Base-by-base conservation (phyloP, 208 protist genomes). In the Leishmania lainsoni region DNA sequence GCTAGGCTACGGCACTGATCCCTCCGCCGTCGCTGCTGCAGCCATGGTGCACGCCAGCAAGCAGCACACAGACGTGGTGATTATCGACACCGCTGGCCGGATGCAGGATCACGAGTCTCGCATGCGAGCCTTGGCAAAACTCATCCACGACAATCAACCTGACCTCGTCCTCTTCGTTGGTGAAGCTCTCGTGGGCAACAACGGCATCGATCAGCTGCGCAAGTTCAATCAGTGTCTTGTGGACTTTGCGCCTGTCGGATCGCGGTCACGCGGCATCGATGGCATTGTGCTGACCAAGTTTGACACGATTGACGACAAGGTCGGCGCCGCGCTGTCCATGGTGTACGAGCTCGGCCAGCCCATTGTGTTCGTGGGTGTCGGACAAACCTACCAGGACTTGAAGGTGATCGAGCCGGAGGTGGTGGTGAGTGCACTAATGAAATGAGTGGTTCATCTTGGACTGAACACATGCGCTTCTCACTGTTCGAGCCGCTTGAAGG, bases 261-360 rank as follows among this genome's bases (percentile, higher is more conserved):
- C 86, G 49, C 83, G 83, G 5, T 86, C 92, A 26, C 94, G 98
- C 58, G 91, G 98, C 8, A 99, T 99, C 74, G 99, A 99, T 92
- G 99, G 99, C 71, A 99, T 99, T 73, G 91, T 99, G 20, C 90
- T 99, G 1, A 99, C 99, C n/a, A 99, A 99, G 90, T 99, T 99
- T 81, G 99, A 99, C 92, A 99, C 99, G 5, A 99, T 99, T 75
- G 99, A 99, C 84, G 99, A 99, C 84, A 99, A 99, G 92, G 98
- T 99, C 17, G 99, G 99, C 29, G 99, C 99, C 0, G 99, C 99
- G 14, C 92, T 99, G 16, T 99, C 98, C 5, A 99, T 99, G 97
- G 99, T 99, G 45, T 99, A 99, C 84, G 96, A 98, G 59, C 99
- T 99, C 8, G 99, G 99, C 52, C 95, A 99, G 87, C 99, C 99